These are phyloP conservation scores for Talaromyces rugulosus DNA, from an alignment of 2,329 filamentous ascomycete species.

Conservation along the genomic window DNA sequence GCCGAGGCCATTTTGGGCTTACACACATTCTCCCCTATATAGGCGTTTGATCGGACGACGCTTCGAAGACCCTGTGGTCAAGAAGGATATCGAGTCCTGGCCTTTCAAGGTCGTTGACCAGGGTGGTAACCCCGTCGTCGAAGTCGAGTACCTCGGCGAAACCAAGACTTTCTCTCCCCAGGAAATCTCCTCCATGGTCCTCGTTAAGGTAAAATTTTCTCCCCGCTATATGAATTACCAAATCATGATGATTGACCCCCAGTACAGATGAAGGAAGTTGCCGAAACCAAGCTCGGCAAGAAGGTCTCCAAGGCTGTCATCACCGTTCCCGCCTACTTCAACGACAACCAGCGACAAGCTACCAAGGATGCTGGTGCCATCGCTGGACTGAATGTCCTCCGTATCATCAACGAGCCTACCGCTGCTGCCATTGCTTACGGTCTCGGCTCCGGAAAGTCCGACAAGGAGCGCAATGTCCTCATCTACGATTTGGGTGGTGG, in stretches of 20 bases:
- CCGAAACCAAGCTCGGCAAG: conserved; percentile 96
- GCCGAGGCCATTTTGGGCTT: background rate
- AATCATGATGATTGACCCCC: background rate
- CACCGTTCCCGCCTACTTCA: conserved; percentile 99
- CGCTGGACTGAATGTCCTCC: conserved; percentile 93
- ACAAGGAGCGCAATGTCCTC: conserved; percentile 97
- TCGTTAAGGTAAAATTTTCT: conserved; percentile 72
- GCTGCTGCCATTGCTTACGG: conserved; percentile 98
- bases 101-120: conserved; percentile 97
- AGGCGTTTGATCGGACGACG: conserved; percentile 97
- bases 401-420: conserved; percentile 99
- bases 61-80: conserved; percentile 92
- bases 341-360: conserved; percentile 99
- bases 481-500: conserved; percentile 99
- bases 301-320: conserved; percentile 99
- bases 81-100: conserved; percentile 99
- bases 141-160: conserved; percentile 94
- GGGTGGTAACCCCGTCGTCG: conserved; percentile 79
- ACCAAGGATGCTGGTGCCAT: conserved; percentile 99
- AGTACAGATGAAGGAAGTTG: conserved; percentile 93
- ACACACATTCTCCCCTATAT: background rate
- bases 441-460: conserved; percentile 88
- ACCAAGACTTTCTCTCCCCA: conserved; percentile 95
- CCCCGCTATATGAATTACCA: background rate
- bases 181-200: conserved; percentile 98